Evolutionary conservation across 306 rosid genomes (phyloP).

Genomic region (Mucuna pruriens): DNA sequence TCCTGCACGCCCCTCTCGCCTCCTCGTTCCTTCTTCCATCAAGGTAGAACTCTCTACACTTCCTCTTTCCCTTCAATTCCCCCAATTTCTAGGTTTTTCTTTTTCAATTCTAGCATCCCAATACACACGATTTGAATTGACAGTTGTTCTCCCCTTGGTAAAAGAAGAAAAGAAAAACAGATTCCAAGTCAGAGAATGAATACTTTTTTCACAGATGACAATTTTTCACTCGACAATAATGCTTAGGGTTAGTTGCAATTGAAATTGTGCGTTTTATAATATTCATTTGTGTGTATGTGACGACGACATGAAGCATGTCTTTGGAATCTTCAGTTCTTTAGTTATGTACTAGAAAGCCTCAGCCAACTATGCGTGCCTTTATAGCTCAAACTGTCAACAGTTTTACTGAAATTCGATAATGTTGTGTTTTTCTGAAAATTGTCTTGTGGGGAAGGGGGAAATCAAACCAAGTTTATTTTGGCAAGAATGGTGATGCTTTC

Average conservation of each 20-base stretch:
- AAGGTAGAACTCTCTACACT: slow-evolving; percentile 47
- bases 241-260: slow-evolving; percentile 15
- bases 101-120: background rate
- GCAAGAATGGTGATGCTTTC: background rate
- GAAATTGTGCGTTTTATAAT: slow-evolving; percentile 5
- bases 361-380: background rate
- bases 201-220: background rate
- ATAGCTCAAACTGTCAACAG: background rate
- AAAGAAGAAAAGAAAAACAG: background rate
- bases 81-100: background rate
- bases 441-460: background rate
- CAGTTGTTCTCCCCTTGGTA: background rate
- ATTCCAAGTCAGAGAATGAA: background rate
- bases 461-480: background rate
- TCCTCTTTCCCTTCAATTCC: background rate
- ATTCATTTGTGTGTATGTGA: background rate
- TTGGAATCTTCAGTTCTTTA: slow-evolving; percentile 3
- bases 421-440: background rate
- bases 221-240: background rate
- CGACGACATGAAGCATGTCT: background rate
- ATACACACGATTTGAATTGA: background rate
- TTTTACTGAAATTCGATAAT: slow-evolving; percentile 14
- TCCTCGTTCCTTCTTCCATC: slow-evolving; percentile 67
- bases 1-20: slow-evolving; percentile 87
- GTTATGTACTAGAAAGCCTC: background rate